Conservation (phyloP, 257 asterid species). For the Buddleja alternifolia region DNA sequence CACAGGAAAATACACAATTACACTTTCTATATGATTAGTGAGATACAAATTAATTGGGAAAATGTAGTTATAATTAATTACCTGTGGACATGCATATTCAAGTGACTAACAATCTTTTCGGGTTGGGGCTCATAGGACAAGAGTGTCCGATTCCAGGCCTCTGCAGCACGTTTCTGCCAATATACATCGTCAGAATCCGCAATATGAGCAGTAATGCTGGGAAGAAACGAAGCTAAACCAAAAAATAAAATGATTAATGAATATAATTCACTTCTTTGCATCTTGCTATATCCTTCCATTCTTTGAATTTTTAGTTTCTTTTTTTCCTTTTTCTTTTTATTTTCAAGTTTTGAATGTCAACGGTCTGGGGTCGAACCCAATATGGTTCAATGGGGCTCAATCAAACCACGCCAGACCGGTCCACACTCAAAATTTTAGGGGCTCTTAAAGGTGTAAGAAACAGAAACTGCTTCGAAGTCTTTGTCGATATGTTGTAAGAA, state of each 20-base stretch:
- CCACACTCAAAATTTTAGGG: not conserved
- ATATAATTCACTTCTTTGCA: constrained; percentile 27
- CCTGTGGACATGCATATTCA: constrained; percentile 47
- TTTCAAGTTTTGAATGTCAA: not conserved
- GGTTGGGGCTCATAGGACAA: constrained; percentile 57
- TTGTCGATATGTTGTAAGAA: not conserved
- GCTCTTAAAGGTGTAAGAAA: not conserved
- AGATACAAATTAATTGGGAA: too few relatives aligned
- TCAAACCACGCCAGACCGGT: constrained; percentile 23
- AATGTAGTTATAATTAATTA: too few relatives aligned
- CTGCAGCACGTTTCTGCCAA: constrained; percentile 49
- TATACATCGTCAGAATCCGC: constrained; percentile 39
- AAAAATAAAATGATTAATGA: constrained; percentile 34
- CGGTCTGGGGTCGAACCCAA: constrained; percentile 44
- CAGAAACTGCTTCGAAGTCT: not conserved
- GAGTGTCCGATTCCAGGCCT: constrained; percentile 58
- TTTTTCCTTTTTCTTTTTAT: not conserved
- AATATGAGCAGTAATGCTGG: constrained; percentile 36
- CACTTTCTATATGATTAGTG: not conserved
- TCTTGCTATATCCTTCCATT: constrained; percentile 24
- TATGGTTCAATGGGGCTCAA: constrained; percentile 8
- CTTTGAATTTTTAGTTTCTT: not conserved
- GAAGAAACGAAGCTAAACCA: constrained; percentile 38
- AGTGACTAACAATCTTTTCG: constrained; percentile 38
- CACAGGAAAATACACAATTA: not conserved